Evolutionary conservation across 306 rosid species (phyloP).

Genomic region (Macrotyloma uniflorum): DNA sequence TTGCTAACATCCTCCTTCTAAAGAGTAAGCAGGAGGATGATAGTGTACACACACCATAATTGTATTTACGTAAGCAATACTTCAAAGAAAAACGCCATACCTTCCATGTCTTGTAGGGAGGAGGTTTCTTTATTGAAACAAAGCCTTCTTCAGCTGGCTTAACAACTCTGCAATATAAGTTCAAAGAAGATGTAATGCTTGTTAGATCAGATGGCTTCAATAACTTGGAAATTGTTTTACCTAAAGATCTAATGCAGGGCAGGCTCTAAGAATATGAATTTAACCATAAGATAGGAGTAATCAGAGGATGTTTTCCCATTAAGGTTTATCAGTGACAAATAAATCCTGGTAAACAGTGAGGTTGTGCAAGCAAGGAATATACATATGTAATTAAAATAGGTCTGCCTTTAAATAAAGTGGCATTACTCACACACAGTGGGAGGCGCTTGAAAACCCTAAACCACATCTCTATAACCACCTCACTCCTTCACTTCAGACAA

Average conservation of each 20-base stretch:
- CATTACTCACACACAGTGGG: background rate
- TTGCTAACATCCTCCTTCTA: slow-evolving; percentile 23
- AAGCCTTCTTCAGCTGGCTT: slow-evolving; percentile 75
- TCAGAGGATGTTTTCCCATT: slow-evolving; percentile 14
- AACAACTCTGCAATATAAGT: slow-evolving; percentile 74
- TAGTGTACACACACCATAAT: background rate
- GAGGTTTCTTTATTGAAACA: slow-evolving; percentile 89
- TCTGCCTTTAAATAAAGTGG: slow-evolving; percentile 15
- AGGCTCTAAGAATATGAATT: slow-evolving; percentile 12
- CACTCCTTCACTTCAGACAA: background rate
- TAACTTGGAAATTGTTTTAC: background rate
- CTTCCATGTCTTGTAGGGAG: slow-evolving; percentile 86
- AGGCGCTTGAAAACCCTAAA: background rate
- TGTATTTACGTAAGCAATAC: slow-evolving; percentile 25
- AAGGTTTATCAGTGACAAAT: slow-evolving; percentile 21
- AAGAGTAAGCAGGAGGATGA: background rate
- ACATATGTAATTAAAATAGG: slow-evolving; percentile 19
- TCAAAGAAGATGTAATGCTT: slow-evolving; percentile 31
- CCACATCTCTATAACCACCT: background rate
- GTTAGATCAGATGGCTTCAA: slow-evolving; percentile 26
- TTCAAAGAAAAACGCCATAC: slow-evolving; percentile 43
- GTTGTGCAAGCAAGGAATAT: slow-evolving; percentile 15
- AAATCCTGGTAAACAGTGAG: slow-evolving; percentile 3
- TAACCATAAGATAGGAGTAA: slow-evolving; percentile 18
- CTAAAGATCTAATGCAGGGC: slow-evolving; percentile 24